Percentiles rank a stretch among this genome's conserved stretches.
Evolutionary conservation across 352 stramenopile species (phyloP).

Genomic region (Phytophthora idaei): DNA sequence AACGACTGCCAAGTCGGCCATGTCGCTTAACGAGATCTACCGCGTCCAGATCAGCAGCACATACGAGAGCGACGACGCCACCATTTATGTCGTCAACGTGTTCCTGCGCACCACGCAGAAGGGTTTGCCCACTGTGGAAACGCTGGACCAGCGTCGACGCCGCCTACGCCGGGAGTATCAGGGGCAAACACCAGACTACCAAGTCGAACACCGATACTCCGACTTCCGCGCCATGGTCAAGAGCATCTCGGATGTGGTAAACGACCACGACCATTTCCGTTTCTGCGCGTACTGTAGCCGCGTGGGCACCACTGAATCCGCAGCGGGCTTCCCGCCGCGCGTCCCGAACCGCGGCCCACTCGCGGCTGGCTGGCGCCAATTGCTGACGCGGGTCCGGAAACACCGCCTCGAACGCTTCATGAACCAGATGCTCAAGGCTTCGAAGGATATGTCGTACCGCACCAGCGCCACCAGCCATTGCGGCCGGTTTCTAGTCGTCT

Average conservation of each 20-base stretch:
- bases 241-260: slow-evolving; percentile 36
- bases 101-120: slow-evolving; percentile 53
- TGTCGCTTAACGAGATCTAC: slow-evolving; percentile 70
- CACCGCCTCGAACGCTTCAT: slow-evolving; percentile 48
- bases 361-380: slow-evolving; percentile 12
- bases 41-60: slow-evolving; percentile 46
- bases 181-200: slow-evolving; percentile 44
- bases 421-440: slow-evolving; percentile 43
- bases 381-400: slow-evolving; percentile 32
- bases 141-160: slow-evolving; percentile 25
- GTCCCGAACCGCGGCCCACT: slow-evolving; percentile 27
- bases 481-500: slow-evolving; percentile 48
- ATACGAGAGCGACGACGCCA: slow-evolving; percentile 43
- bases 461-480: slow-evolving; percentile 34
- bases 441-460: slow-evolving; percentile 58
- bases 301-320: slow-evolving; percentile 46
- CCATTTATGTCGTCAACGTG: slow-evolving; percentile 60
- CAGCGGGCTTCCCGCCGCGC: slow-evolving; percentile 54
- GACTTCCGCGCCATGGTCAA: slow-evolving; percentile 54
- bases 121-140: slow-evolving; percentile 46
- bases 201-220: slow-evolving; percentile 61
- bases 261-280: slow-evolving; percentile 48
- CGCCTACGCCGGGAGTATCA: slow-evolving; percentile 30
- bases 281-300: slow-evolving; percentile 62
- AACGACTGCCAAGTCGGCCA: slow-evolving; percentile 47